Conservation (phyloP, 495 filamentous ascomycete species). For the Podospora comata region DNA sequence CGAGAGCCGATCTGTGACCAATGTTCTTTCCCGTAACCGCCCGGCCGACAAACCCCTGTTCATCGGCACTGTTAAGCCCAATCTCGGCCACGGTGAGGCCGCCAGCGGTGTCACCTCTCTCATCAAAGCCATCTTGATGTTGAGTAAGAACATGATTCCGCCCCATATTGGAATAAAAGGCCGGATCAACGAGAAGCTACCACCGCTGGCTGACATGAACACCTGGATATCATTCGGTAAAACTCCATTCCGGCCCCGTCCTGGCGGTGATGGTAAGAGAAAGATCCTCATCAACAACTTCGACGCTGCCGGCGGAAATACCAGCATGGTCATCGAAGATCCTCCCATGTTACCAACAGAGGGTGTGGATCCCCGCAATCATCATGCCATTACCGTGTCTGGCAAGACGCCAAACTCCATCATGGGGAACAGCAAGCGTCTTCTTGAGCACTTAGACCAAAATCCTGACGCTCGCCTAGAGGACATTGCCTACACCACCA, state of each 20-base stretch:
- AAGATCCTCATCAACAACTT: constrained; percentile 62
- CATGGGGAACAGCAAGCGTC: constrained; percentile 33
- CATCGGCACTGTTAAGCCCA: constrained; percentile 78
- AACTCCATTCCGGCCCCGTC: constrained; percentile 54
- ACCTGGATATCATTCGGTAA: constrained; percentile 59
- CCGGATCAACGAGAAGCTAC: constrained; percentile 66
- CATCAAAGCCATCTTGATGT: constrained; percentile 79
- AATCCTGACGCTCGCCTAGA: constrained; percentile 38
- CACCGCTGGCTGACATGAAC: constrained; percentile 63
- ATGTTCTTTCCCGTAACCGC: constrained; percentile 68
- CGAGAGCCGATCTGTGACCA: constrained; percentile 69
- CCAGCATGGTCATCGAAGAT: constrained; percentile 58
- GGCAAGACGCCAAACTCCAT: constrained; percentile 46
- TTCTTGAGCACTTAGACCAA: constrained; percentile 41
- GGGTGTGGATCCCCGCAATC: constrained; percentile 42
- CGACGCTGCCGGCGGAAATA: constrained; percentile 60
- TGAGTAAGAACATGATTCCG: constrained; percentile 72
- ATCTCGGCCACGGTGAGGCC: constrained; percentile 82
- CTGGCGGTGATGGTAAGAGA: constrained; percentile 45
- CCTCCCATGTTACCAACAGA: constrained; percentile 24
- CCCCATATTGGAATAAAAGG: constrained; percentile 80
- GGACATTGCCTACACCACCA: constrained; percentile 68
- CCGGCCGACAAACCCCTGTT: constrained; percentile 65
- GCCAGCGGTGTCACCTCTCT: constrained; percentile 74
- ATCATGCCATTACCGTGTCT: constrained; percentile 51